Evolutionary conservation across 169 alveolate species (phyloP), one percentile per base, ranked within the genome.

Genomic region (Eimeria sp.): DNA sequence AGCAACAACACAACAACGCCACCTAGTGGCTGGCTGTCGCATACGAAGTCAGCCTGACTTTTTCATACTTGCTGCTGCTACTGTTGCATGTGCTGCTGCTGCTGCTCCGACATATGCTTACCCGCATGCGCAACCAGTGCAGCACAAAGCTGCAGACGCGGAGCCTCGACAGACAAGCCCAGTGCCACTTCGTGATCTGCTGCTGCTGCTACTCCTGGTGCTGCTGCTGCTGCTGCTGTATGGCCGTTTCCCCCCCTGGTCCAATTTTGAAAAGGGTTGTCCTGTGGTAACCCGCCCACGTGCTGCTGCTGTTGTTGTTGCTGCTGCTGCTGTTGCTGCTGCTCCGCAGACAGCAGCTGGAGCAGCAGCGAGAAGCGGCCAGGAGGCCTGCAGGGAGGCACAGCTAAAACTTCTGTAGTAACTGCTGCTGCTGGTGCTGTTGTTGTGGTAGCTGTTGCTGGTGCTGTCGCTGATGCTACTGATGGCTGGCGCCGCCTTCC

Each of bases 381-480:
- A 18, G 92, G 78, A 61, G 92, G 92, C 34, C 73, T 75, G 92
- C 92, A 83, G 54, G 92, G 92, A 27, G 92, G 76, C 61, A 83
- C 25, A 30, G 92, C 92, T 30, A 83, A 30, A 14, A 83, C 34
- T 43, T 83, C 92, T 58, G 75, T 82, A 4, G 75, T 30, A 5
- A n/a, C 49, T n/a, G 90, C 75, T 82, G 90, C 65, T 22, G 90
- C 57, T 51, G 72, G 54, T 78, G 88, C 88, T 73, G 84, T 51
- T 73, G 84, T 51, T 47, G 40, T n/a, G 20, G 18, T 54, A 27
- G 91, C 91, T 54, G 75, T 76, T 80, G 89, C 89, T 75, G 87
- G 40, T 75, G 87, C 87, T 51, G 47, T 14, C 18, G 89, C 67
- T n/a, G 43, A 30, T 82, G 73, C 92, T 83, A 70, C 89, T 78